A percentile compares a stretch with the other conserved stretches of the same genome.
phyloP scores from a whole-genome alignment of 306 rosid species.

The Vigna unguiculata region DNA sequence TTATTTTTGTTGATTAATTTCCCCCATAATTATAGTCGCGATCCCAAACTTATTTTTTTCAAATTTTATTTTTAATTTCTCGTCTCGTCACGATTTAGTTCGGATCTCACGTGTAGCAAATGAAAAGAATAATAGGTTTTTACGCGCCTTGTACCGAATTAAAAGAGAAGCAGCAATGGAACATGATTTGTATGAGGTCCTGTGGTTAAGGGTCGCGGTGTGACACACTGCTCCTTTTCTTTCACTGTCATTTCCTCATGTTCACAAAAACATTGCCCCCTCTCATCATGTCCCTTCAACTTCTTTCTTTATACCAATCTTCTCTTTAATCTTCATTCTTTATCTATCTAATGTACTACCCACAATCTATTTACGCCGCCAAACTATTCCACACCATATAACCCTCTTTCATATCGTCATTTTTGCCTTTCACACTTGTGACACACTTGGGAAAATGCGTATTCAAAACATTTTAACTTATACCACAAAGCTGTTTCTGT shows the following conservation, averaged over 20 bases:
- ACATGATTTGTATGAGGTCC: neutral
- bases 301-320: slow-evolving; percentile 8
- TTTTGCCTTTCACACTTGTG: neutral
- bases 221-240: slow-evolving; percentile 37
- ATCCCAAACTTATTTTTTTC: too few species aligned
- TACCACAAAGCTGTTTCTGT: neutral
- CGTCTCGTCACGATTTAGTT: too few species aligned
- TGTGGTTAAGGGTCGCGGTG: neutral
- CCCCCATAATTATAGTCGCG: too few species aligned
- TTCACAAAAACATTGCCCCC: slow-evolving; percentile 34
- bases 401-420: neutral
- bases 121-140: too few species aligned
- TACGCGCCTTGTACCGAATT: too few species aligned
- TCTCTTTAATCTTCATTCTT: neutral
- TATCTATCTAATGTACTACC: neutral
- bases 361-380: neutral
- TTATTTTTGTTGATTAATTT: too few species aligned
- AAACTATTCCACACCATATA: slow-evolving; percentile 23
- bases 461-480: neutral
- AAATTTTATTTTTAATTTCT: too few species aligned
- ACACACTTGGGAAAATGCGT: too few species aligned
- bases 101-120: too few species aligned
- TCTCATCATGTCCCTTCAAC: neutral
- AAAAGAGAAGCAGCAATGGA: neutral
- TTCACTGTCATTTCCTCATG: slow-evolving; percentile 11